phyloP scores from a whole-genome alignment of 306 rosid genomes.

The Mimosa bimucronata region DNA sequence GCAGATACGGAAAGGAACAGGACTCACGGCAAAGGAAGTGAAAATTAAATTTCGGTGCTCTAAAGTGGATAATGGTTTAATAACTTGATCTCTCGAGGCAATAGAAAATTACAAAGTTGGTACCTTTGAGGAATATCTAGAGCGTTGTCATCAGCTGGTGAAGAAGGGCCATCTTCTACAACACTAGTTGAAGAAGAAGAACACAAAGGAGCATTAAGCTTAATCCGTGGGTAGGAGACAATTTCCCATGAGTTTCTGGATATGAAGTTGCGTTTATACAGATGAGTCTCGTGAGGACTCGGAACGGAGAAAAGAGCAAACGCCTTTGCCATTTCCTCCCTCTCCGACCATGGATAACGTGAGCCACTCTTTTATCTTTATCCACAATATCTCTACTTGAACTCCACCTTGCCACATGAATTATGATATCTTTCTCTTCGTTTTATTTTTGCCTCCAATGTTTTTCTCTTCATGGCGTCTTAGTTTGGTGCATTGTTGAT shows the following conservation, averaged over 20 bases:
- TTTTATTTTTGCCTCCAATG: not conserved
- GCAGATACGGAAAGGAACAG: not conserved
- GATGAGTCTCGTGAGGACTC: conserved; percentile 42
- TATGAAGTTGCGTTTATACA: conserved; percentile 24
- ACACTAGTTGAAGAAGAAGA: conserved; percentile 59
- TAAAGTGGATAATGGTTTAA: not conserved
- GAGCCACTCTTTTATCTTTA: conserved; percentile 32
- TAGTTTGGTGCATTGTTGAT: not conserved
- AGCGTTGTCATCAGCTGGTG: conserved; percentile 35
- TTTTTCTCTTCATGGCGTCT: not conserved
- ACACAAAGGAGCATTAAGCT: conserved; percentile 39
- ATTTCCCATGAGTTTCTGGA: conserved; percentile 36
- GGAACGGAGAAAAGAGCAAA: conserved; percentile 54
- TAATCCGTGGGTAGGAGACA: conserved; percentile 39
- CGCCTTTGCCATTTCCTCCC: conserved; percentile 52
- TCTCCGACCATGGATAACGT: conserved; percentile 27
- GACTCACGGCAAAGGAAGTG: too few relatives aligned
- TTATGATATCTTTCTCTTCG: not conserved
- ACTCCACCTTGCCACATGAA: not conserved
- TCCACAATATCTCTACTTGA: not conserved
- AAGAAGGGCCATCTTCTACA: conserved; percentile 52
- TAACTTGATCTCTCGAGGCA: not conserved
- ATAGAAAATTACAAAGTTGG: not conserved
- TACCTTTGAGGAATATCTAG: conserved; percentile 45
- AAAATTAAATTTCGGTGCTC: not conserved